Percentiles rank a stretch among this genome's conserved stretches.
Conservation (phyloP, 257 asterid species). For the Lavandula angustifolia region DNA sequence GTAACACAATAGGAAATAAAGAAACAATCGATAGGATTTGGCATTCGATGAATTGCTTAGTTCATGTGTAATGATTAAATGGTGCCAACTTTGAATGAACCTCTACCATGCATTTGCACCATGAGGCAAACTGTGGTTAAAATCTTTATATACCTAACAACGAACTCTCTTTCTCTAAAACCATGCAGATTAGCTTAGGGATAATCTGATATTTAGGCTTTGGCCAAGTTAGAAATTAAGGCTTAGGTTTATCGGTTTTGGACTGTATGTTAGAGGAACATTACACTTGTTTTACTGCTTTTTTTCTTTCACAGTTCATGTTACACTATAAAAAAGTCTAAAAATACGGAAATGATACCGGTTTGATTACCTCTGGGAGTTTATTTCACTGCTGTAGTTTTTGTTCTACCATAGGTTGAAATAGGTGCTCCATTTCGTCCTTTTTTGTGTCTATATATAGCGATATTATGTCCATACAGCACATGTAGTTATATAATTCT, state of each 20-base stretch:
- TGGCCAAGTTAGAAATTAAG: constrained; percentile 6
- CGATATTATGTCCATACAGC: not conserved
- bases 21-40: not conserved
- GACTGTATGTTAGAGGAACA: constrained; percentile 3
- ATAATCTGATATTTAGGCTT: not conserved
- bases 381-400: too few relatives aligned
- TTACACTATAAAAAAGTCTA: not conserved
- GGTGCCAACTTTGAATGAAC: constrained; percentile 11
- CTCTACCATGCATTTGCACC: not conserved
- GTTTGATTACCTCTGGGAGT: not conserved
- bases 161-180: not conserved
- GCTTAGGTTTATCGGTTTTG: not conserved
- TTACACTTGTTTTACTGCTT: not conserved
- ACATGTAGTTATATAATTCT: not conserved
- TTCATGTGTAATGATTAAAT: not conserved
- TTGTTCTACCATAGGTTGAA: constrained; percentile 10
- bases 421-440: not conserved
- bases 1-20: not conserved
- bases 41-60: constrained; percentile 2
- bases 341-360: constrained; percentile 12
- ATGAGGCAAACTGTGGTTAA: constrained; percentile 1
- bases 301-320: constrained; percentile 1
- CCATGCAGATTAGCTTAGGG: not conserved
- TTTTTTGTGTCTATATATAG: constrained; percentile 1
- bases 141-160: not conserved